Evolutionary conservation across 73 alveolate species (phyloP).

Genomic region (Tetrahymena borealis): DNA sequence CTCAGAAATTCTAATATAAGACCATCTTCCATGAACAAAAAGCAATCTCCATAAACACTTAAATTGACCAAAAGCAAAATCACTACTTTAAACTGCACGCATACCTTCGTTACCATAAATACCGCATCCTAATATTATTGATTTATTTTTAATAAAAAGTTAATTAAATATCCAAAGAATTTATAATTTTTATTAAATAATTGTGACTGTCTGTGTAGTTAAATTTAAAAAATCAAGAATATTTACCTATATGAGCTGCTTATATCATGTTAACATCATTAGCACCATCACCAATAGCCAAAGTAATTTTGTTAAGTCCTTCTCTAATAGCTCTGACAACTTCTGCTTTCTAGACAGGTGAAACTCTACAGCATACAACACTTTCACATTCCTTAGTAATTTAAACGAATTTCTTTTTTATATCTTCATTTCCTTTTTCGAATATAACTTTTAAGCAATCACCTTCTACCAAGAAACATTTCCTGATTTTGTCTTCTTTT

Average conservation of each 20-base stretch:
- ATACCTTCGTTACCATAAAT: constrained; percentile 95
- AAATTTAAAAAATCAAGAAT: not conserved
- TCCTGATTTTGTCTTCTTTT: constrained; percentile 22
- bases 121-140: constrained; percentile 96
- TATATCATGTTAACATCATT: constrained; percentile 87
- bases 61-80: constrained; percentile 91
- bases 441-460: constrained; percentile 10
- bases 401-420: constrained; percentile 28
- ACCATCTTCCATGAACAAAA: constrained; percentile 85
- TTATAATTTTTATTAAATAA: not conserved
- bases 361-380: constrained; percentile 78
- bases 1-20: constrained; percentile 78
- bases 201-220: not conserved
- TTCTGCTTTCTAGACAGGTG: constrained; percentile 80
- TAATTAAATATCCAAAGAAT: too few species aligned
- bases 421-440: not conserved
- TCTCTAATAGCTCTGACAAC: constrained; percentile 61
- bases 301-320: constrained; percentile 61
- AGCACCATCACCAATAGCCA: constrained; percentile 95
- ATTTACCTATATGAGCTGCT: constrained; percentile 56
- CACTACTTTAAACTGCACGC: constrained; percentile 91
- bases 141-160: too few species aligned
- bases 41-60: constrained; percentile 72
- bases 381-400: constrained; percentile 59
- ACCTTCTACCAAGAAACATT: constrained; percentile 59